phyloP scores from a whole-genome alignment of 257 asterid genomes.

The Prunella vulgaris region DNA sequence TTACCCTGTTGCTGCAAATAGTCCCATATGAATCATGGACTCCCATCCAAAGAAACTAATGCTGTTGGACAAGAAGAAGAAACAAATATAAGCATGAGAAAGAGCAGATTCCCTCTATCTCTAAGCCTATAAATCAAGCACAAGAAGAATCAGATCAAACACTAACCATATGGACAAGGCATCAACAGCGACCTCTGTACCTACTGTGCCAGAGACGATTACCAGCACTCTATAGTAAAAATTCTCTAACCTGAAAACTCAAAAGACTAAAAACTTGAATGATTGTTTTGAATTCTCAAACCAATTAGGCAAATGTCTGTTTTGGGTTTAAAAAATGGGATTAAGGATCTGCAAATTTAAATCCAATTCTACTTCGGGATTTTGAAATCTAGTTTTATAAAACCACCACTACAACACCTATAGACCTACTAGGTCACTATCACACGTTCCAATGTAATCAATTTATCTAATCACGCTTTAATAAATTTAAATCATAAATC shows the following conservation, averaged over 20 bases:
- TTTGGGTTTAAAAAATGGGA: neutral
- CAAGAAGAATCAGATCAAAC: constrained; percentile 12
- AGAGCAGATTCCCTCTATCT: neutral
- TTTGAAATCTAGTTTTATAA: neutral
- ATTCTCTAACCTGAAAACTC: constrained; percentile 51
- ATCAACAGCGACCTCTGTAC: constrained; percentile 55
- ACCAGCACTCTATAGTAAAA: constrained; percentile 52
- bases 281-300: neutral
- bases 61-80: constrained; percentile 29
- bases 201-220: constrained; percentile 41
- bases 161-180: constrained; percentile 60
- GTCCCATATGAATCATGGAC: constrained; percentile 59
- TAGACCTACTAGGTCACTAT: neutral
- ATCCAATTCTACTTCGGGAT: neutral
- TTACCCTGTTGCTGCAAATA: constrained; percentile 73
- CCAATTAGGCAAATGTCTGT: neutral
- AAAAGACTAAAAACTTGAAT: neutral
- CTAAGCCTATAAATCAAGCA: neutral
- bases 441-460: neutral
- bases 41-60: constrained; percentile 54
- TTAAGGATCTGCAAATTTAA: neutral
- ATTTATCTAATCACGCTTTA: neutral
- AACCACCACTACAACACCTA: neutral
- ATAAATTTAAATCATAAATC: too few relatives aligned
- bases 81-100: neutral